Evolutionary conservation across 169 alveolate genomes (phyloP).

Genomic region (Condylostoma magnum): DNA sequence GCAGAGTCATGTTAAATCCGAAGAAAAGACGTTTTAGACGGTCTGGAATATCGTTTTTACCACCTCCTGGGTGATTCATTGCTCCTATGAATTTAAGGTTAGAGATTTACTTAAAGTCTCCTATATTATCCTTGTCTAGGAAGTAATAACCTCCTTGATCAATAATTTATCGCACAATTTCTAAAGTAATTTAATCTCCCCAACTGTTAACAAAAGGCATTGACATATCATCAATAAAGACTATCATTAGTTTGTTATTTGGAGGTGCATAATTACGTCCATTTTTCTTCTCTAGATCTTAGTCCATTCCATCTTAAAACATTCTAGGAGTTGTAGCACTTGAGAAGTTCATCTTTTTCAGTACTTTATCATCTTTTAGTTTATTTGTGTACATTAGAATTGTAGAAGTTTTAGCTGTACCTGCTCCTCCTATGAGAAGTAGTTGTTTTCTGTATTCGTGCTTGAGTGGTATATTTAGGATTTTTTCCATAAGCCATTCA

Average conservation of each 20-base stretch:
- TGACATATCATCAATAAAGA: slow-evolving; percentile 94
- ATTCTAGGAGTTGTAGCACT: slow-evolving; percentile 86
- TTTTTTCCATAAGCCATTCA: slow-evolving; percentile 80
- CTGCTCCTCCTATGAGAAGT: slow-evolving; percentile 92
- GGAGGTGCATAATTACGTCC: slow-evolving; percentile 94
- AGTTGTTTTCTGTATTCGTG: slow-evolving; percentile 73
- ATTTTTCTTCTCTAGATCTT: slow-evolving; percentile 90
- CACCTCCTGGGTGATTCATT: slow-evolving; percentile 97
- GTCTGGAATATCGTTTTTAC: slow-evolving; percentile 96
- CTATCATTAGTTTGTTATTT: slow-evolving; percentile 87
- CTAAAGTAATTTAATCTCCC: slow-evolving; percentile 96
- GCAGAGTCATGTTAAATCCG: slow-evolving; percentile 93
- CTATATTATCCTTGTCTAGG: slow-evolving; percentile 93
- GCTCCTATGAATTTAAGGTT: slow-evolving; percentile 92
- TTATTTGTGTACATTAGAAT: slow-evolving; percentile 88
- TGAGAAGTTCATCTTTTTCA: slow-evolving; percentile 87
- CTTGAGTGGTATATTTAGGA: slow-evolving; percentile 64
- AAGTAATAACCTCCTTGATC: slow-evolving; percentile 86
- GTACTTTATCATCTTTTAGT: slow-evolving; percentile 67
- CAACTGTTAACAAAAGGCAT: slow-evolving; percentile 96
- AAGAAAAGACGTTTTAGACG: slow-evolving; percentile 94
- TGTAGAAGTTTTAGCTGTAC: slow-evolving; percentile 96
- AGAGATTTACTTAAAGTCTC: slow-evolving; percentile 89
- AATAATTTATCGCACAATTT: slow-evolving; percentile 85
- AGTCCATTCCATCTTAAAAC: slow-evolving; percentile 91